Conservation (phyloP, 2,329 filamentous ascomycete species). For the Rhynchosporium secalis region DNA sequence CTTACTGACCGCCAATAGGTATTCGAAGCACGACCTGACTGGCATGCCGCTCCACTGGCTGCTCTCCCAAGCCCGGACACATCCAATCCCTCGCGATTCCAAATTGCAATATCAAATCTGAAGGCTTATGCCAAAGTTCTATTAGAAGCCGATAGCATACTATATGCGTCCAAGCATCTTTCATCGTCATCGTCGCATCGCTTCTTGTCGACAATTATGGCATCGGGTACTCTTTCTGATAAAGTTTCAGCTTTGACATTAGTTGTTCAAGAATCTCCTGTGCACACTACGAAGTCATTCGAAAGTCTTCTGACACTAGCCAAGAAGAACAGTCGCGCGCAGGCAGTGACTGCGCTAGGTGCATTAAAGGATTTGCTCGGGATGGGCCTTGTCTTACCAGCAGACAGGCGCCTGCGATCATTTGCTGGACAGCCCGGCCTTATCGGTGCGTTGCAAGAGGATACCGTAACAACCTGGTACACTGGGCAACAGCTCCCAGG, state of each 20-base stretch:
- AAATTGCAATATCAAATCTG: slow-evolving; percentile 55
- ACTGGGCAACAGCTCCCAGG: slow-evolving; percentile 70
- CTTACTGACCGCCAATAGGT: slow-evolving; percentile 45
- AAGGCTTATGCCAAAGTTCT: slow-evolving; percentile 72
- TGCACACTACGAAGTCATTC: slow-evolving; percentile 88
- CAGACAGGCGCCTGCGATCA: slow-evolving; percentile 74
- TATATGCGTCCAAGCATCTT: slow-evolving; percentile 70
- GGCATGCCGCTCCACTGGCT: slow-evolving; percentile 62
- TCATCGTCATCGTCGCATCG: slow-evolving; percentile 86
- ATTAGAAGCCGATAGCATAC: slow-evolving; percentile 73
- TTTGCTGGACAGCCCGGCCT: slow-evolving; percentile 81
- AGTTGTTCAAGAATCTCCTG: slow-evolving; percentile 90
- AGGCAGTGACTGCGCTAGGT: slow-evolving; percentile 88
- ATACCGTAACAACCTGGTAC: slow-evolving; percentile 60
- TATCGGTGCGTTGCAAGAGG: slow-evolving; percentile 66
- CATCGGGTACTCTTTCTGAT: slow-evolving; percentile 92
- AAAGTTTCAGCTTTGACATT: slow-evolving; percentile 95
- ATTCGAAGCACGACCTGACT: slow-evolving; percentile 64
- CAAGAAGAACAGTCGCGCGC: slow-evolving; percentile 90
- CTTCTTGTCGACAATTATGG: slow-evolving; percentile 96
- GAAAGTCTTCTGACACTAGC: slow-evolving; percentile 80
- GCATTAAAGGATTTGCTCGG: slow-evolving; percentile 94
- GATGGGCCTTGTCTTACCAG: slow-evolving; percentile 80
- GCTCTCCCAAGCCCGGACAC: slow-evolving; percentile 49
- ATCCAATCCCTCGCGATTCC: slow-evolving; percentile 48